A percentile compares a stretch with the other conserved stretches of the same genome.
Evolutionary conservation across 352 stramenopile genomes (phyloP).

Genomic region (Globisporangium mamillatum): DNA sequence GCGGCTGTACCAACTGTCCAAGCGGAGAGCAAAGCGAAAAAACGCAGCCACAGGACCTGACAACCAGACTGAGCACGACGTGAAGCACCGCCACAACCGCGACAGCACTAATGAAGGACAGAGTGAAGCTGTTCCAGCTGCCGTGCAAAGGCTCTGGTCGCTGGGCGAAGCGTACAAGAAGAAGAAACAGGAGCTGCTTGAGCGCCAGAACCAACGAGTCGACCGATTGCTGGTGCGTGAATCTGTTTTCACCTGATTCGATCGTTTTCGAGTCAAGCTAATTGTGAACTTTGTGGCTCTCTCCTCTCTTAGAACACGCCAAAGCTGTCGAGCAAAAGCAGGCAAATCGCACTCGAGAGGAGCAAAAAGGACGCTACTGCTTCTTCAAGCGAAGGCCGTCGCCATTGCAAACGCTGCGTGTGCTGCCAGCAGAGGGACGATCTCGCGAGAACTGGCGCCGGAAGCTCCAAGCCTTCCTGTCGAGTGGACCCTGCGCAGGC

Average conservation of each 20-base stretch:
- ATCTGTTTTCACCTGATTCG: not conserved
- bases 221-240: constrained; percentile 34
- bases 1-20: constrained; percentile 46
- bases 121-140: constrained; percentile 13
- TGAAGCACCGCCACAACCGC: not conserved
- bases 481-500: constrained; percentile 28
- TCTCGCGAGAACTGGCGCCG: not conserved
- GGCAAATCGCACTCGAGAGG: constrained; percentile 34
- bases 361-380: constrained; percentile 15
- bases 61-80: constrained; percentile 10
- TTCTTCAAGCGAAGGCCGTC: not conserved
- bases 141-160: constrained; percentile 33
- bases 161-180: constrained; percentile 42
- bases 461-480: not conserved
- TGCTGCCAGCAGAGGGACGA: constrained; percentile 22
- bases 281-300: not conserved
- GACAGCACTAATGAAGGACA: not conserved
- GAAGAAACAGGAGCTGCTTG: constrained; percentile 31
- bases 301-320: constrained; percentile 25
- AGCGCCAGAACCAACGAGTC: constrained; percentile 30
- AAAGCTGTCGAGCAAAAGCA: constrained; percentile 53
- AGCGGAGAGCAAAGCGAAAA: constrained; percentile 15
- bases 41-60: not conserved
- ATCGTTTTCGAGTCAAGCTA: not conserved
- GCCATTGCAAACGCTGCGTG: constrained; percentile 19